phyloP scores from a whole-genome alignment of 306 rosid genomes.

The Glycyrrhiza uralensis region DNA sequence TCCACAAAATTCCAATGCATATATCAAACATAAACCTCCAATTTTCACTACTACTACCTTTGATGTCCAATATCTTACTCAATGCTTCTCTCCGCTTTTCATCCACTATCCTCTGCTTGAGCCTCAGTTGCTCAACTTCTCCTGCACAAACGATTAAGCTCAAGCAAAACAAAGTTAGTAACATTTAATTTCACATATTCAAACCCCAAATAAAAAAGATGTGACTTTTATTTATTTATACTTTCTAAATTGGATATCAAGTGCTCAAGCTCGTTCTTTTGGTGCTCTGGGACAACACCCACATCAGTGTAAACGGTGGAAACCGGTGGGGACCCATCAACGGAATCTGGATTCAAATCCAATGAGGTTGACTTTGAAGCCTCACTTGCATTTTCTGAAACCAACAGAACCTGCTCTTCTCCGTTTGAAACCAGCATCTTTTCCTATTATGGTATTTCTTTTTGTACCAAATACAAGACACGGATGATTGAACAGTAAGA shows the following conservation, averaged over 20 bases:
- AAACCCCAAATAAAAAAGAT: neutral
- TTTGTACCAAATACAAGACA: constrained; percentile 9
- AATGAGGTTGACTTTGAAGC: constrained; percentile 40
- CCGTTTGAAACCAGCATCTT: constrained; percentile 48
- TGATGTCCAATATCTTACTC: constrained; percentile 82
- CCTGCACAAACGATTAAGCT: constrained; percentile 46
- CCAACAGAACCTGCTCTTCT: constrained; percentile 51
- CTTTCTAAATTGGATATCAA: constrained; percentile 65
- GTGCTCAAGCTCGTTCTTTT: constrained; percentile 50
- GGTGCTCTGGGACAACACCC: constrained; percentile 73
- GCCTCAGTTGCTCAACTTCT: constrained; percentile 62
- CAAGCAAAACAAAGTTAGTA: neutral
- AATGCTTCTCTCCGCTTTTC: constrained; percentile 69
- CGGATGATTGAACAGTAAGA: neutral
- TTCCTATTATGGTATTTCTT: neutral
- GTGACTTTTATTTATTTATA: constrained; percentile 18
- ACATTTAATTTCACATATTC: constrained; percentile 15
- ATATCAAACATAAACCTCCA: neutral
- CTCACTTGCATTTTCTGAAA: constrained; percentile 39
- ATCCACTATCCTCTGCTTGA: constrained; percentile 43
- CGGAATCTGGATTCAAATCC: constrained; percentile 54
- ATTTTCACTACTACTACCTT: constrained; percentile 47
- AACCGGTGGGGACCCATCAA: constrained; percentile 46
- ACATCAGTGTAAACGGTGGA: constrained; percentile 64
- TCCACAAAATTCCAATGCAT: neutral